Evolutionary conservation across 1,284 basidiomycete species (phyloP).

Genomic region (Trichosporon asahii): DNA sequence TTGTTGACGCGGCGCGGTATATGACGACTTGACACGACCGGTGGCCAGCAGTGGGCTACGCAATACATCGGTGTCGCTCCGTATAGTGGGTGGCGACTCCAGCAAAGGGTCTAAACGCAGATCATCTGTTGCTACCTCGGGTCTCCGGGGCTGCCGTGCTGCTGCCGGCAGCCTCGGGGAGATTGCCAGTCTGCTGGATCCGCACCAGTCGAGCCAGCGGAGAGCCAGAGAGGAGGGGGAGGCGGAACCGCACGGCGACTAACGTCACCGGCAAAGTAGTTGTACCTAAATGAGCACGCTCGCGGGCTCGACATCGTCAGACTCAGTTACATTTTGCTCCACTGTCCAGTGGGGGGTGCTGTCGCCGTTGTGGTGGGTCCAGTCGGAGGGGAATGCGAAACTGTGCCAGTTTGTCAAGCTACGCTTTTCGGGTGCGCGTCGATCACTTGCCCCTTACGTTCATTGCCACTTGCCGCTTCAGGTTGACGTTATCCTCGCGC

Average conservation of each 20-base stretch:
- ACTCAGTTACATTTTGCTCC: not conserved
- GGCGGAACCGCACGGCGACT: not conserved
- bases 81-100: not conserved
- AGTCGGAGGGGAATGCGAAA: not conserved
- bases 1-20: not conserved
- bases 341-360: not conserved
- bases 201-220: not conserved
- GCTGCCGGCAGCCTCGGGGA: not conserved
- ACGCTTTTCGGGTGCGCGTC: constrained; percentile 3
- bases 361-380: not conserved
- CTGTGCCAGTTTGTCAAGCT: not conserved
- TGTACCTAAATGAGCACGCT: not conserved
- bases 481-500: not conserved
- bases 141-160: no score
- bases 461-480: not conserved
- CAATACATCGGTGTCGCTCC: not conserved
- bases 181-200: not conserved
- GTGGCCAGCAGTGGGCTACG: not conserved
- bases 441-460: not conserved
- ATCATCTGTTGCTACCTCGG: not conserved
- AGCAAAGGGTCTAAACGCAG: not conserved
- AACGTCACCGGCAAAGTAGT: not conserved
- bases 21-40: not conserved
- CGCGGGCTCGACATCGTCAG: not conserved
- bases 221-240: not conserved